Percentiles rank a stretch among this genome's conserved stretches.
phyloP scores from a whole-genome alignment of 2,329 filamentous ascomycete species.

The Ophiostoma piceae region DNA sequence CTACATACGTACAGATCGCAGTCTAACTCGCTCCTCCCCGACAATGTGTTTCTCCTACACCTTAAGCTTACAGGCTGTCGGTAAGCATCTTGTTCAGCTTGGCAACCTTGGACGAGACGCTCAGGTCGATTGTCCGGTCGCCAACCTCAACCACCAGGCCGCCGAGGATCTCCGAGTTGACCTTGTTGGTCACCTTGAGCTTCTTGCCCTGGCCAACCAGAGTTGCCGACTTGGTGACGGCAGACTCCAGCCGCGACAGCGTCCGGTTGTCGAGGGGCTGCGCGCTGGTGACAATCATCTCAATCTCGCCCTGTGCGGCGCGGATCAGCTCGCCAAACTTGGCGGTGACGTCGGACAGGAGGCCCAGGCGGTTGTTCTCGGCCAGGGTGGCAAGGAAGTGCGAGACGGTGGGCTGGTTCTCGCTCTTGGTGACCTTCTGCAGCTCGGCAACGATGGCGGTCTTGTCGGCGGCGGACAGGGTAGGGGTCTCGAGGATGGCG shows the following conservation, averaged over 20 bases:
- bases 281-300: slow-evolving; percentile 86
- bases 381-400: slow-evolving; percentile 89
- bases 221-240: slow-evolving; percentile 84
- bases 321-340: slow-evolving; percentile 88
- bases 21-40: neutral
- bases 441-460: slow-evolving; percentile 79
- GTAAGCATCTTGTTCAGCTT: slow-evolving; percentile 99
- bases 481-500: slow-evolving; percentile 71
- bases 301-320: slow-evolving; percentile 85
- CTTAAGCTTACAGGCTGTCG: slow-evolving; percentile 77
- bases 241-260: slow-evolving; percentile 76
- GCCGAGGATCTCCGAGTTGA: slow-evolving; percentile 91
- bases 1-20: slow-evolving; percentile 10
- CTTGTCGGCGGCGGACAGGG: slow-evolving; percentile 75
- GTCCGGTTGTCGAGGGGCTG: slow-evolving; percentile 82
- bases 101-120: slow-evolving; percentile 87
- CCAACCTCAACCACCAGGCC: slow-evolving; percentile 94
- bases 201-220: slow-evolving; percentile 88
- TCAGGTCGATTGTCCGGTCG: slow-evolving; percentile 96
- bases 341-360: slow-evolving; percentile 73
- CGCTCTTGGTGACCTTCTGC: slow-evolving; percentile 66
- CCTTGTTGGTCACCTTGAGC: slow-evolving; percentile 90
- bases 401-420: slow-evolving; percentile 77
- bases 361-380: slow-evolving; percentile 89
- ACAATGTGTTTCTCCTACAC: neutral